Evolutionary conservation across 2,329 filamentous ascomycete species (phyloP).

Genomic region (Aspergillus spinulosporus): DNA sequence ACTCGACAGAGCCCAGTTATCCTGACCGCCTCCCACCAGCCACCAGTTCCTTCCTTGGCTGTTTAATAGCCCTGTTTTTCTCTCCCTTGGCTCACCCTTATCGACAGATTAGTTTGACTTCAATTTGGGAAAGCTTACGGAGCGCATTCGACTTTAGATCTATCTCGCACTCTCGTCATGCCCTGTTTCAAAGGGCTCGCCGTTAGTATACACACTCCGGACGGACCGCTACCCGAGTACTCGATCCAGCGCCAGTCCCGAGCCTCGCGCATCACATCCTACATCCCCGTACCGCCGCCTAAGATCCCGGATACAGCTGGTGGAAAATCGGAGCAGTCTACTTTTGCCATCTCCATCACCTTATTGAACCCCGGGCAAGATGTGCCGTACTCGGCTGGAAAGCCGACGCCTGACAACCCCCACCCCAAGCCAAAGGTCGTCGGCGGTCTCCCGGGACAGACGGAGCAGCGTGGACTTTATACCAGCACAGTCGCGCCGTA

Average conservation of each 20-base stretch:
- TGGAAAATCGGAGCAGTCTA: slow-evolving; percentile 84
- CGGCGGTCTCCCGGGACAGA: slow-evolving; percentile 63
- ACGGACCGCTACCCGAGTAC: slow-evolving; percentile 82
- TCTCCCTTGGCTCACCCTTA: slow-evolving; percentile 4
- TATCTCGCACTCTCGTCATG: slow-evolving; percentile 51
- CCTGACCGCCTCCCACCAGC: slow-evolving; percentile 30
- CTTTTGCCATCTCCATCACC: slow-evolving; percentile 97
- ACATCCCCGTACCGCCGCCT: slow-evolving; percentile 91
- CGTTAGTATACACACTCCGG: slow-evolving; percentile 87
- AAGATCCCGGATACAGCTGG: slow-evolving; percentile 68
- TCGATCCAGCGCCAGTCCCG: slow-evolving; percentile 93
- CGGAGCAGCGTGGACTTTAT: slow-evolving; percentile 54
- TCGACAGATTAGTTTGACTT: slow-evolving; percentile 2
- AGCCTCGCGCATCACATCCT: slow-evolving; percentile 89
- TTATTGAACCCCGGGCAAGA: slow-evolving; percentile 83
- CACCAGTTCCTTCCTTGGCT: slow-evolving; percentile 17
- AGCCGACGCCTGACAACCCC: slow-evolving; percentile 72
- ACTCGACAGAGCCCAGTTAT: slow-evolving; percentile 1
- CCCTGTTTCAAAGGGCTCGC: slow-evolving; percentile 99
- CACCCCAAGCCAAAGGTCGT: slow-evolving; percentile 81
- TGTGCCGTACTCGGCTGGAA: slow-evolving; percentile 90
- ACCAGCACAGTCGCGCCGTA: slow-evolving; percentile 72
- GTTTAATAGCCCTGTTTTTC: slow-evolving; percentile 6
- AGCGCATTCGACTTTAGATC: slow-evolving; percentile 1
- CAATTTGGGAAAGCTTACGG: not conserved